Evolutionary conservation across 768 basidiomycete species (phyloP).

Genomic region (Leccinum barrowsii): DNA sequence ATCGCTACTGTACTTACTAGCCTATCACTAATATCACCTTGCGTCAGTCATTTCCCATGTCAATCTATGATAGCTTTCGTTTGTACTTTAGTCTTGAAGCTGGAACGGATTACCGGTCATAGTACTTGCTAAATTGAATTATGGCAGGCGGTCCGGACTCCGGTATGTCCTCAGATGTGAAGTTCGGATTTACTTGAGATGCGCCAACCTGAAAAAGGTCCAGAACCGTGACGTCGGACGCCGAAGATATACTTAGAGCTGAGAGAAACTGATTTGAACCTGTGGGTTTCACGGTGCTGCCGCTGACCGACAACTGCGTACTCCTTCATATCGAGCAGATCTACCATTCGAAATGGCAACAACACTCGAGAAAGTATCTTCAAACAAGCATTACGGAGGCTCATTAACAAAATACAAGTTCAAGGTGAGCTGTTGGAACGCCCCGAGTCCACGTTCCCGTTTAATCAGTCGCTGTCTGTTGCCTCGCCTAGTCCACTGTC

Average conservation of each 20-base stretch:
- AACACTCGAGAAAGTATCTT: slow-evolving; percentile 64
- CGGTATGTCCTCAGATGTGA: background rate
- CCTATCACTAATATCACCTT: too few relatives aligned
- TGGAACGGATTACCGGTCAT: too few relatives aligned
- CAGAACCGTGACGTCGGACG: background rate
- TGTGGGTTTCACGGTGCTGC: background rate
- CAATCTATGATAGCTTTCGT: too few relatives aligned
- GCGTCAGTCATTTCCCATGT: too few relatives aligned
- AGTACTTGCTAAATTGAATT: too few relatives aligned
- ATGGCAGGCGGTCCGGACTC: background rate
- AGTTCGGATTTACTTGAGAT: too few relatives aligned
- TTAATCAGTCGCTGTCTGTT: background rate
- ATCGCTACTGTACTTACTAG: too few relatives aligned
- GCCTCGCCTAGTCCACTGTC: slow-evolving; percentile 51
- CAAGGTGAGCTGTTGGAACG: slow-evolving; percentile 43
- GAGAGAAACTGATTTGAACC: background rate
- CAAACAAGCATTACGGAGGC: slow-evolving; percentile 79
- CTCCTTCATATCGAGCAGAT: background rate
- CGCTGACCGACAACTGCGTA: background rate
- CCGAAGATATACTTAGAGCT: slow-evolving; percentile 7
- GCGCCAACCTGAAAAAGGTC: background rate
- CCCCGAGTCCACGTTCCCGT: background rate
- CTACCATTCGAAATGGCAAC: slow-evolving; percentile 10
- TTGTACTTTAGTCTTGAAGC: too few relatives aligned
- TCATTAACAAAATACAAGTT: slow-evolving; percentile 83